These are phyloP conservation scores for Pelargonium fulgidum DNA, from an alignment of 441 rosid species.

Conservation along the genomic window DNA sequence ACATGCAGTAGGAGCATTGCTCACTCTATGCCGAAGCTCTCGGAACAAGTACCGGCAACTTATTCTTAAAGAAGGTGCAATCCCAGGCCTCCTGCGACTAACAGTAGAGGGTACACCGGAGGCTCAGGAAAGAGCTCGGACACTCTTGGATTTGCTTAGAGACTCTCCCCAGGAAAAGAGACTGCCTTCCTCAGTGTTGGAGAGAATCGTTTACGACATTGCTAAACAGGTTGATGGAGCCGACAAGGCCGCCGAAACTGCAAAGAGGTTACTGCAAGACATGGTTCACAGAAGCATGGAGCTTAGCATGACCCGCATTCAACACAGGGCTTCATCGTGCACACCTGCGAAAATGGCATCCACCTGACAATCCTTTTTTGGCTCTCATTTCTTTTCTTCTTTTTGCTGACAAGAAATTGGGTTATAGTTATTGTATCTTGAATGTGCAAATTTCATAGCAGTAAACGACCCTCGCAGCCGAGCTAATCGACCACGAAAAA, in stretches of 20 bases:
- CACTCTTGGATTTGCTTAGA: conserved; percentile 61
- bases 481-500: neutral
- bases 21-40: conserved; percentile 50
- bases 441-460: neutral
- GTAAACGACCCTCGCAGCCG: neutral
- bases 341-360: conserved; percentile 30
- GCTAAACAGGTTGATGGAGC: conserved; percentile 55
- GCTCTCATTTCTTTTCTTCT: neutral
- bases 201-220: conserved; percentile 56
- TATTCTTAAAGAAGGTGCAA: conserved; percentile 73
- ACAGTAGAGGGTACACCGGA: conserved; percentile 61
- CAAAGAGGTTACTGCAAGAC: conserved; percentile 57
- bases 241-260: conserved; percentile 63
- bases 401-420: neutral
- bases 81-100: conserved; percentile 65
- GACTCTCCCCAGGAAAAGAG: conserved; percentile 56
- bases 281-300: conserved; percentile 65
- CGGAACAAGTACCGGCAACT: conserved; percentile 54
- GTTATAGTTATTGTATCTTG: too few species aligned
- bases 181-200: conserved; percentile 46
- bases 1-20: conserved; percentile 58
- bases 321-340: conserved; percentile 35
- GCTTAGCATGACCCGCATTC: conserved; percentile 26
- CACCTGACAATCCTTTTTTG: conserved; percentile 9
- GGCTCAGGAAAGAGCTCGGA: conserved; percentile 62